Percentiles rank a stretch among this genome's conserved stretches.
These are phyloP conservation scores for Stellera chamaejasme DNA, from an alignment of 345 rosid species.

Conservation along the genomic window DNA sequence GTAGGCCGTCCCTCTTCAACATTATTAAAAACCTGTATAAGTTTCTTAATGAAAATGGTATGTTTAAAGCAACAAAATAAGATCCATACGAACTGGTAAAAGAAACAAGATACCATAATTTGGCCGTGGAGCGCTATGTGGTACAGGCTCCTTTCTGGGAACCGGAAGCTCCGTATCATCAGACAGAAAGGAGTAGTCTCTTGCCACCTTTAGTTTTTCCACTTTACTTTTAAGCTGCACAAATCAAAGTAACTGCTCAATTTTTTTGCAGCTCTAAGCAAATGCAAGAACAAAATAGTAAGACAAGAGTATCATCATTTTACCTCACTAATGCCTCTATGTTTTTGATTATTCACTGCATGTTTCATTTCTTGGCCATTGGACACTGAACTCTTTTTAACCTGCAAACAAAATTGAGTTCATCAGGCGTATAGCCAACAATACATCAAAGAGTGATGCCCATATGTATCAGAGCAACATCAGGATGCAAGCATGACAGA, in stretches of 20 bases:
- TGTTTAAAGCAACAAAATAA: conserved; percentile 21
- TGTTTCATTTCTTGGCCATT: conserved; percentile 26
- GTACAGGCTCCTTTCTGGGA: conserved; percentile 38
- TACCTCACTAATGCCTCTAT: conserved; percentile 51
- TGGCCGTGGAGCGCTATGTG: conserved; percentile 30
- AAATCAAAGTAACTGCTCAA: conserved; percentile 6
- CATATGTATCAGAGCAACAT: too few relatives aligned
- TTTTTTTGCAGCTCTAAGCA: conserved; percentile 3
- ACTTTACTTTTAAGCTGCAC: conserved; percentile 50
- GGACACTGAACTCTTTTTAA: conserved; percentile 37
- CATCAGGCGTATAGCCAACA: conserved; percentile 1
- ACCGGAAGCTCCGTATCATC: conserved; percentile 71
- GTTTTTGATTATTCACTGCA: conserved; percentile 20
- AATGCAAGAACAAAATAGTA: conserved; percentile 2
- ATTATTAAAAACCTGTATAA: conserved; percentile 64
- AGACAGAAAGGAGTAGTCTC: conserved; percentile 89
- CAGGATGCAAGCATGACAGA: too few relatives aligned
- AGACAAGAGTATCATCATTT: not conserved
- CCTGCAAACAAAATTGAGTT: conserved; percentile 32
- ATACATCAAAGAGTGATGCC: not conserved
- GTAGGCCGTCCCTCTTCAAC: conserved; percentile 69
- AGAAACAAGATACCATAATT: conserved; percentile 48
- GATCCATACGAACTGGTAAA: conserved; percentile 3
- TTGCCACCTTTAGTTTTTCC: conserved; percentile 58
- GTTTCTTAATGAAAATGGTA: conserved; percentile 53